A percentile compares a stretch with the other conserved stretches of the same genome.
These are phyloP conservation scores for Leccinum fibrillosum DNA, from an alignment of 768 basidiomycete species.

Conservation along the genomic window DNA sequence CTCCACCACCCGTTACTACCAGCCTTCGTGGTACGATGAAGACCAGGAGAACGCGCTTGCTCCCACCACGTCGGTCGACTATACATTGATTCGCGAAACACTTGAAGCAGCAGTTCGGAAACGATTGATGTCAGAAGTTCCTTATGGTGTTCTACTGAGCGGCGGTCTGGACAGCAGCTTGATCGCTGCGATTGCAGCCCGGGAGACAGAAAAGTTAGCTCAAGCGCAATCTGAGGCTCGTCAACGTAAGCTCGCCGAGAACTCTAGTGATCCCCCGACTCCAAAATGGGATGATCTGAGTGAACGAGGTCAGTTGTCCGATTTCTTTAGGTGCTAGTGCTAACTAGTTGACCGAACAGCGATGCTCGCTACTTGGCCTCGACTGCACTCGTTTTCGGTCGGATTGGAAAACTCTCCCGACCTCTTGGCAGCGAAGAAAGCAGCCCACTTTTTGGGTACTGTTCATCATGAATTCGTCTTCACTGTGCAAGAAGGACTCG, in stretches of 20 bases:
- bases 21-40: constrained; percentile 84
- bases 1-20: constrained; percentile 79
- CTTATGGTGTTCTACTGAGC: constrained; percentile 93
- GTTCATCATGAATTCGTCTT: constrained; percentile 97
- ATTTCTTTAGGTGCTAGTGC: background rate
- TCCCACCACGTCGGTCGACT: constrained; percentile 60
- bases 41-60: constrained; percentile 59
- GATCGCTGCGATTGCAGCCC: constrained; percentile 90
- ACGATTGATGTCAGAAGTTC: constrained; percentile 98
- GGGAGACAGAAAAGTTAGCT: constrained; percentile 92
- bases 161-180: constrained; percentile 95
- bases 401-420: constrained; percentile 95
- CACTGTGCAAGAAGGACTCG: constrained; percentile 95
- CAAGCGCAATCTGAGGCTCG: constrained; percentile 71
- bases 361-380: constrained; percentile 86
- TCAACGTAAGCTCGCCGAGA: constrained; percentile 54
- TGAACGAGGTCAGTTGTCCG: constrained; percentile 48
- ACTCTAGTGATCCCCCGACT: constrained; percentile 53
- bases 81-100: constrained; percentile 69
- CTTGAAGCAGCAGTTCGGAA: constrained; percentile 93
- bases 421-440: constrained; percentile 91
- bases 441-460: constrained; percentile 89
- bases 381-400: constrained; percentile 96
- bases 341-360: constrained; percentile 36
- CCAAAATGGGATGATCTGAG: constrained; percentile 45